Evolutionary conservation across 1,284 basidiomycete genomes (phyloP).

Genomic region (Pseudozyma thailandica): DNA sequence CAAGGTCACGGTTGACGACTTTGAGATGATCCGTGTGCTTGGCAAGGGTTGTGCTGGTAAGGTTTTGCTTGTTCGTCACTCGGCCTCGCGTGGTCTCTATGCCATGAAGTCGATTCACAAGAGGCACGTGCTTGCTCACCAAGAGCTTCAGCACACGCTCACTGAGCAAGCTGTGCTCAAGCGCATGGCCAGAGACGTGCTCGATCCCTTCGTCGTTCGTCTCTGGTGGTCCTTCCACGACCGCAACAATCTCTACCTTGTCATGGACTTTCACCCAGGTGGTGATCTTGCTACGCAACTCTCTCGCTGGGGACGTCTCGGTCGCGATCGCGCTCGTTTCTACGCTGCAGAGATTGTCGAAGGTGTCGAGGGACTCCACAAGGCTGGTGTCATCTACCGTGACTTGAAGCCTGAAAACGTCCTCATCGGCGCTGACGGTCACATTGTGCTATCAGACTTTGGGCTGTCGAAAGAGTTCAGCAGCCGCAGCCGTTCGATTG

Average conservation of each 20-base stretch:
- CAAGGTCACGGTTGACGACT: slow-evolving; percentile 75
- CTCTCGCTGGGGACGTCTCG: slow-evolving; percentile 90
- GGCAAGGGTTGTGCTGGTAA: slow-evolving; percentile 68
- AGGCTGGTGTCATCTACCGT: slow-evolving; percentile 99
- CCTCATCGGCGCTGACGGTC: slow-evolving; percentile 95
- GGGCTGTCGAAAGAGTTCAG: slow-evolving; percentile 82
- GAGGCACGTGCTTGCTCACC: slow-evolving; percentile 66
- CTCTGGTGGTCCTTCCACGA: slow-evolving; percentile 68
- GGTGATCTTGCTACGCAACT: slow-evolving; percentile 86
- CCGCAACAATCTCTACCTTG: slow-evolving; percentile 66
- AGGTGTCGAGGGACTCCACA: slow-evolving; percentile 95
- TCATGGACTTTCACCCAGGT: slow-evolving; percentile 87
- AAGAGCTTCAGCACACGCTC: slow-evolving; percentile 67
- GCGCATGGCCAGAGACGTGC: slow-evolving; percentile 74
- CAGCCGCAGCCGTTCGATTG: slow-evolving; percentile 79
- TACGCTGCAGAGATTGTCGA: slow-evolving; percentile 99
- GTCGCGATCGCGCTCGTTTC: slow-evolving; percentile 92
- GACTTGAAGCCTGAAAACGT: slow-evolving; percentile 99
- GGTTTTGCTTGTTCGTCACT: slow-evolving; percentile 64
- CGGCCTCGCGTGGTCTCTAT: slow-evolving; percentile 55
- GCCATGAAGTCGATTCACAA: slow-evolving; percentile 68
- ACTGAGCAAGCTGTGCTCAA: slow-evolving; percentile 71
- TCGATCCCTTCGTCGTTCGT: slow-evolving; percentile 67
- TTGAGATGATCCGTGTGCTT: slow-evolving; percentile 66
- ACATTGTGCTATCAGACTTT: slow-evolving; percentile 99